Percentiles rank a stretch among this genome's conserved stretches.
phyloP scores from a whole-genome alignment of 306 rosid species.

The Malus domestica region ASM211411v1 NC_041796.1:6122501-6123000 shows the following conservation, averaged over 20 bases:
- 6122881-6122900: background rate
- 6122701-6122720: conserved; percentile 56
- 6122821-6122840: background rate
- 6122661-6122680: conserved; percentile 76
- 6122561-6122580: conserved; percentile 97
- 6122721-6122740: background rate
- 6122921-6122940: background rate
- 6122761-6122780: background rate
- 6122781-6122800: background rate
- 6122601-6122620: conserved; percentile 98
- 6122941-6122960: background rate
- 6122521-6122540: conserved; percentile 91
- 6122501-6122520: conserved; percentile 74
- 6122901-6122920: background rate
- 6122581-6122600: conserved; percentile 98
- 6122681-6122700: conserved; percentile 76
- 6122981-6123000: background rate
- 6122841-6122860: background rate
- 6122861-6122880: background rate
- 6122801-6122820: background rate
- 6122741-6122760: background rate
- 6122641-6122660: conserved; percentile 66
- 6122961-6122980: background rate
- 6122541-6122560: conserved; percentile 95
- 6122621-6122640: conserved; percentile 97